Base-by-base conservation (phyloP, 2,329 filamentous ascomycete genomes). In the Cladosporium sphaerospermum region DNA sequence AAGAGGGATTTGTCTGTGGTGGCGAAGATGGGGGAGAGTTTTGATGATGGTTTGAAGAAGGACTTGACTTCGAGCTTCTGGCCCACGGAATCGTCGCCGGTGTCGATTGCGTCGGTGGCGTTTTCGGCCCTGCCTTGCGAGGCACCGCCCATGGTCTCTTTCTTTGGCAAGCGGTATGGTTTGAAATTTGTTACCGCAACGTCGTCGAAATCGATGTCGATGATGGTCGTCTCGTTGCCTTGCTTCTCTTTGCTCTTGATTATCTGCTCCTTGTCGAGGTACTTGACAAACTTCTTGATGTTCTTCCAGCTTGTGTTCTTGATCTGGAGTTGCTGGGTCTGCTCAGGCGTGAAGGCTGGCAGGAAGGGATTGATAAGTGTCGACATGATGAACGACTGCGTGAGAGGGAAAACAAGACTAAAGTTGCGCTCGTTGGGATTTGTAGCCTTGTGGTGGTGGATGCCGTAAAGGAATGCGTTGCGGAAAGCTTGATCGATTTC, bases 241-340 rank as follows among this genome's bases (percentile, higher is more conserved):
- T 78, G 80, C 34, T 80, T 76, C 46, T 86, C 83, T 64, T 86
- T 86, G 43, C 76, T 77, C 61, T 83, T 85, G 59, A 85, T 67
- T n/a, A 86, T 70, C 14, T 74, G 66, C 45, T 80, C 71, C 66
- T 86, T 86, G 65, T 86, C 83, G 9, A 87, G 72, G 50, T 79
- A 73, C 61, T 86, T 86, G 68, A 86, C 78, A 64, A 86, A 86
- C 59, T 85, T 86, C 63, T 82, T 83, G 55, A 83, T 77, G 56
- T 80, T 86, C 69, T 86, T 86, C 80, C 81, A 86, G 56, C 79
- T 83, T 3, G 82, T 83, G 69, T 86, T 86, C 63, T 86, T 86
- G 67, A 86, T 84, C 58, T 83, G 80, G 49, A 83, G 77, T 55
- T 74, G 80, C 53, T 77, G 77, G 2, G 75, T 73, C 61, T 82